Evolutionary conservation across 2,329 filamentous ascomycete species (phyloP).

Genomic region (Exserohilum turcica): DNA sequence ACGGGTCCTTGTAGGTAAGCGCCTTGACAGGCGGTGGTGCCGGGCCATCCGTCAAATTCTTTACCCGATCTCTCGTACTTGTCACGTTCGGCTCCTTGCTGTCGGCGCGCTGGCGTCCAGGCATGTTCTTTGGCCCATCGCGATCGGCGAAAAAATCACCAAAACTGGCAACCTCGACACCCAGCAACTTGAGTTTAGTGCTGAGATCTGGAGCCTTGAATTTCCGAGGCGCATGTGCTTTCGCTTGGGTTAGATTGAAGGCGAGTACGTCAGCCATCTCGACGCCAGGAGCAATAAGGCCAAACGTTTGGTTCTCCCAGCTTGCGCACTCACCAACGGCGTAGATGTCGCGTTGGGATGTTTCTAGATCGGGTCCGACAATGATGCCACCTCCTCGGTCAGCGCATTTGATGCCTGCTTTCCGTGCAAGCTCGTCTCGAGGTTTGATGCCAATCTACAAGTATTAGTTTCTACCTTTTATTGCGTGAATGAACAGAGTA

Average conservation of each 20-base stretch:
- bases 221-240: constrained; percentile 67
- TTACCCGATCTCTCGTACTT: constrained; percentile 51
- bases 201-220: constrained; percentile 87
- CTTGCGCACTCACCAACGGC: constrained; percentile 91
- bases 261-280: constrained; percentile 93
- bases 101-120: constrained; percentile 58
- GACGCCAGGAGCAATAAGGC: constrained; percentile 84
- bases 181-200: constrained; percentile 87
- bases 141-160: constrained; percentile 92
- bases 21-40: constrained; percentile 73
- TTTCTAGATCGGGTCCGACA: constrained; percentile 69
- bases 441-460: constrained; percentile 75
- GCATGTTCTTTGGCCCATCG: constrained; percentile 78
- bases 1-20: constrained; percentile 86
- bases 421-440: constrained; percentile 74
- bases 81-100: constrained; percentile 51
- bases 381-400: constrained; percentile 77
- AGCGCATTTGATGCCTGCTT: constrained; percentile 72
- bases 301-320: constrained; percentile 85
- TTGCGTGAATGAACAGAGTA: constrained; percentile 8
- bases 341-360: constrained; percentile 74
- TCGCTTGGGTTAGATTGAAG: constrained; percentile 87
- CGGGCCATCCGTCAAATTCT: constrained; percentile 60
- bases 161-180: constrained; percentile 90
- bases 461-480: constrained; percentile 12